Conservation (phyloP, 352 stramenopile species). For the Halophytophthora polymorphica region DNA sequence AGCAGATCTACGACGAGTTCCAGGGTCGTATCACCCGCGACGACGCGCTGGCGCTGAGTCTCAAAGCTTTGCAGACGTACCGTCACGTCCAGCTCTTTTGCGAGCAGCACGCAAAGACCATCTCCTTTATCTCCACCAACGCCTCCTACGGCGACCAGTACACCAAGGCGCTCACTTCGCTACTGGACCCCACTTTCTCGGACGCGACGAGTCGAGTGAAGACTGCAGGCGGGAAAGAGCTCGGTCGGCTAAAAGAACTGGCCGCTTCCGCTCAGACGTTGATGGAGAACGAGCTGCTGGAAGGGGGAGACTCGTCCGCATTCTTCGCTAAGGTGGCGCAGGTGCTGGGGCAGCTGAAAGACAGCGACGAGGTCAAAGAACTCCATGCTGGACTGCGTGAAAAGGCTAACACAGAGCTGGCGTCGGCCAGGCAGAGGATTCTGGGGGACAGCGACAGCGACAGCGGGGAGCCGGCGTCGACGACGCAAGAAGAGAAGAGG, state of each 20-base stretch:
- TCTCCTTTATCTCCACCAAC: conserved; percentile 78
- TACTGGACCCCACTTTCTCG: conserved; percentile 63
- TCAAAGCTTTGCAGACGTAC: conserved; percentile 54
- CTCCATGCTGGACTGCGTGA: conserved; percentile 41
- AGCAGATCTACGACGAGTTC: conserved; percentile 66
- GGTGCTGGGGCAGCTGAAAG: conserved; percentile 62
- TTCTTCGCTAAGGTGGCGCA: conserved; percentile 61
- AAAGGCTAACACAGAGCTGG: conserved; percentile 44
- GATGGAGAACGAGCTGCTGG: conserved; percentile 63
- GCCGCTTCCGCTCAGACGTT: conserved; percentile 49
- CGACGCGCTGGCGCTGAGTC: conserved; percentile 50
- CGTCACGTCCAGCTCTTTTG: conserved; percentile 55
- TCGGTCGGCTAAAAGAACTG: conserved; percentile 56
- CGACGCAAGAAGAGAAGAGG: conserved; percentile 30
- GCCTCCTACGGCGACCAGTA: conserved; percentile 69
- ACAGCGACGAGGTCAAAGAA: conserved; percentile 52
- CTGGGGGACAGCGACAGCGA: conserved; percentile 11
- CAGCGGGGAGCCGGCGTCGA: conserved; percentile 6
- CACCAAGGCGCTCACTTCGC: conserved; percentile 40
- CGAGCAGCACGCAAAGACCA: conserved; percentile 63
- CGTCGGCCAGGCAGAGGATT: conserved; percentile 20
- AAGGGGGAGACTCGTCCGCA: conserved; percentile 52
- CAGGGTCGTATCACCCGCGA: conserved; percentile 60
- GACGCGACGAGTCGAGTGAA: conserved; percentile 57
- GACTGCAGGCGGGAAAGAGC: conserved; percentile 39